phyloP scores from a whole-genome alignment of 768 basidiomycete genomes.

The Amanita phalloides region DNA sequence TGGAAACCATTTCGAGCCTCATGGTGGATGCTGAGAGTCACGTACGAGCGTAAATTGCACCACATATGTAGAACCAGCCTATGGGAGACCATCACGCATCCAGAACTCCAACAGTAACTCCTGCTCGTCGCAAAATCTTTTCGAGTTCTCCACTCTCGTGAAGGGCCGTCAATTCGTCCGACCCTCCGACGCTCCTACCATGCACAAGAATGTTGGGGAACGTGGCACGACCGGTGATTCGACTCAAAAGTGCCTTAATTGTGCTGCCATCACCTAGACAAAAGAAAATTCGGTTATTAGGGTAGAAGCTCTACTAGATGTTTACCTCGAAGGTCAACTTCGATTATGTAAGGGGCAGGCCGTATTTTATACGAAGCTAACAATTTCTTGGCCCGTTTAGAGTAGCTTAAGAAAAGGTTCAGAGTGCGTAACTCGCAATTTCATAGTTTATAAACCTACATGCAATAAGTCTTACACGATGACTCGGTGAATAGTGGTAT shows the following conservation, averaged over 20 bases:
- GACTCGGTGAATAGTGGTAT: not conserved
- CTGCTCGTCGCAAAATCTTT: slow-evolving; percentile 34
- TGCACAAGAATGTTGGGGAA: slow-evolving; percentile 68
- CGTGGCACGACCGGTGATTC: slow-evolving; percentile 56
- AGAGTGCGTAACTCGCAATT: not conserved
- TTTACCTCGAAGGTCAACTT: slow-evolving; percentile 65
- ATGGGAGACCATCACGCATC: not conserved
- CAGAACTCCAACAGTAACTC: slow-evolving; percentile 22
- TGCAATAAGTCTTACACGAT: slow-evolving; percentile 53
- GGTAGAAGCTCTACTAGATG: not conserved
- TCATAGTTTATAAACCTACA: slow-evolving; percentile 30
- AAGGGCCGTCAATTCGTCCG: slow-evolving; percentile 43
- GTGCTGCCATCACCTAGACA: slow-evolving; percentile 45
- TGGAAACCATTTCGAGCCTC: too few species aligned
- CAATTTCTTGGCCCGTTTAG: slow-evolving; percentile 49
- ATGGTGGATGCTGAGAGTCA: too few species aligned
- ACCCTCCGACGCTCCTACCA: slow-evolving; percentile 57
- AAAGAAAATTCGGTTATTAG: slow-evolving; percentile 7
- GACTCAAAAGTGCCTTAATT: slow-evolving; percentile 55
- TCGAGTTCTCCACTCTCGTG: slow-evolving; percentile 38
- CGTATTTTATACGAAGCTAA: slow-evolving; percentile 47
- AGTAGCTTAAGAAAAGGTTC: slow-evolving; percentile 33
- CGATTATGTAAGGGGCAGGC: slow-evolving; percentile 59
- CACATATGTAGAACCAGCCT: too few species aligned
- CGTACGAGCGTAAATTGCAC: too few species aligned